Evolutionary conservation across 495 filamentous ascomycete species (phyloP).

Genomic region (Corynascus novoguineensis): DNA sequence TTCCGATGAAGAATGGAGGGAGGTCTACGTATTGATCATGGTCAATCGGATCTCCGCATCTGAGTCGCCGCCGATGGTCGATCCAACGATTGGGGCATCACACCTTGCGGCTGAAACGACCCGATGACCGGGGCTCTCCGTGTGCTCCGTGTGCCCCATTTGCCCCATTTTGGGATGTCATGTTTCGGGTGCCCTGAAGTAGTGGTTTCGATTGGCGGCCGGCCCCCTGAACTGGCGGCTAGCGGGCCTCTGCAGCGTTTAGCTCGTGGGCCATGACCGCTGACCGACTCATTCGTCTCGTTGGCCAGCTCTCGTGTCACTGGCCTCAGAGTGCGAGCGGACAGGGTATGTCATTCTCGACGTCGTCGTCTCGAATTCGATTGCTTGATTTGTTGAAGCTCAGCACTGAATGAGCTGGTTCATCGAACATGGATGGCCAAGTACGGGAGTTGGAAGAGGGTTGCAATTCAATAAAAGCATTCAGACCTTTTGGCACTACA

Average conservation of each 20-base stretch:
- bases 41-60: conserved; percentile 3
- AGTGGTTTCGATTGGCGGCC: conserved; percentile 5
- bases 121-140: background rate
- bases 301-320: conserved; percentile 1
- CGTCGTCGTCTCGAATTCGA: too few relatives aligned
- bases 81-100: background rate
- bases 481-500: too few relatives aligned
- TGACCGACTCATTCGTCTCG: background rate
- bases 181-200: conserved; percentile 7
- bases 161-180: too few relatives aligned
- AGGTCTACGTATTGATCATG: background rate
- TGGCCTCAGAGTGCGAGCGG: background rate
- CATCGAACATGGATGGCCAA: too few relatives aligned
- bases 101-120: conserved; percentile 9
- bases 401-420: too few relatives aligned
- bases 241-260: conserved; percentile 12
- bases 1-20: too few relatives aligned
- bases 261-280: background rate
- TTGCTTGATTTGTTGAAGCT: background rate
- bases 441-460: too few relatives aligned
- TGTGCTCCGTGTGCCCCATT: too few relatives aligned
- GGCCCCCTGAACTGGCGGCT: background rate
- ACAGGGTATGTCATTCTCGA: background rate
- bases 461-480: too few relatives aligned
- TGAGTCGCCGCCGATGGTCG: background rate